Evolutionary conservation across 2,329 filamentous ascomycete genomes (phyloP).

Genomic region (Trichoderma koningii): DNA sequence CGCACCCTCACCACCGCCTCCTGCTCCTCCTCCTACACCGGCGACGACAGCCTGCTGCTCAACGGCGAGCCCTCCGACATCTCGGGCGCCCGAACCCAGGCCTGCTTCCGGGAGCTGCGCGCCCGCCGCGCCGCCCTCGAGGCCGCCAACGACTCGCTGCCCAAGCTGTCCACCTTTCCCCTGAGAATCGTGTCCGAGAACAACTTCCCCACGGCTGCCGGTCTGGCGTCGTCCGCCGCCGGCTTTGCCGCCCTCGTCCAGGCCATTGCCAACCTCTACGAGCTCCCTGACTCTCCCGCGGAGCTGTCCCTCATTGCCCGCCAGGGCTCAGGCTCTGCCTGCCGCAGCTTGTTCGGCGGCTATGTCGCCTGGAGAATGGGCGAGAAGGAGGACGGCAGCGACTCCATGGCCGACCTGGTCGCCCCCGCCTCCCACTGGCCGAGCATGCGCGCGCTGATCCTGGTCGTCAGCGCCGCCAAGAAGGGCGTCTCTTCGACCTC

Average conservation of each 20-base stretch:
- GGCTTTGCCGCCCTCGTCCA: slow-evolving; percentile 73
- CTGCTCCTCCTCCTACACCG: slow-evolving; percentile 71
- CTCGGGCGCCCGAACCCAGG: slow-evolving; percentile 85
- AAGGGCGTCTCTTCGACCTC: slow-evolving; percentile 92
- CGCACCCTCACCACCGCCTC: slow-evolving; percentile 95
- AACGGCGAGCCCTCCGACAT: slow-evolving; percentile 85
- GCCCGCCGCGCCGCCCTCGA: slow-evolving; percentile 76
- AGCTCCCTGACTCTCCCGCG: slow-evolving; percentile 75
- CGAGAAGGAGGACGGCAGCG: slow-evolving; percentile 71
- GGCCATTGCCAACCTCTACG: slow-evolving; percentile 89
- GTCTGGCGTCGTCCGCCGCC: slow-evolving; percentile 73
- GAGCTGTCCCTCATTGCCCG: slow-evolving; percentile 87
- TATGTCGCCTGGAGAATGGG: slow-evolving; percentile 96
- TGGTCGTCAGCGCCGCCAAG: slow-evolving; percentile 91
- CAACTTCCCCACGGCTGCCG: slow-evolving; percentile 98
- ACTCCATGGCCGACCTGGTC: slow-evolving; percentile 86
- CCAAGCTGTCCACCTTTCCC: slow-evolving; percentile 74
- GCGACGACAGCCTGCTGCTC: slow-evolving; percentile 72
- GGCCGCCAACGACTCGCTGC: slow-evolving; percentile 68
- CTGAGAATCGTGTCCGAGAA: slow-evolving; percentile 92
- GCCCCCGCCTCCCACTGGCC: slow-evolving; percentile 92
- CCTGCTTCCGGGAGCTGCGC: slow-evolving; percentile 86
- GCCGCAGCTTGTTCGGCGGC: slow-evolving; percentile 88
- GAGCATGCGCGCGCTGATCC: slow-evolving; percentile 85
- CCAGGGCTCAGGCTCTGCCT: slow-evolving; percentile 93